Evolutionary conservation across 2,329 filamentous ascomycete species (phyloP), one percentile per base, ranked within the genome.

Genomic region (Dryadomyces sulphureus): DNA sequence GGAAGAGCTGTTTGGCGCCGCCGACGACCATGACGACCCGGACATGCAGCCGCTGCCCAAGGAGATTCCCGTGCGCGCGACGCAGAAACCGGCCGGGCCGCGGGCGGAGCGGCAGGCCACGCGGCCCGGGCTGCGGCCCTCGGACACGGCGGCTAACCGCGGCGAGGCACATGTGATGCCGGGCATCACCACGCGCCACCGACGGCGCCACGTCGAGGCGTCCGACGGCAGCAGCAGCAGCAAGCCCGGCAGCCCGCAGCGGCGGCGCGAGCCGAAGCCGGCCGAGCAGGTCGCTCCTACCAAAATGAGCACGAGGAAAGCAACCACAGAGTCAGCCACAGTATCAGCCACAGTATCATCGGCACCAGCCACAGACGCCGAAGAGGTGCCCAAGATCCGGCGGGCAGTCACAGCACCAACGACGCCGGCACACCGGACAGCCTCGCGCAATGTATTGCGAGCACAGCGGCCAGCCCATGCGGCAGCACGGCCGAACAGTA

Each of bases 91-190:
- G 36, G 36, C 4, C 36, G 11, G 8, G 19, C 20, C 19, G 20
- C 34, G 2, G 12, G 25, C 25, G 25, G 12, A 30, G 12, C 7
- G 25, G 12, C 19, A n/a, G 35, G 35, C 36, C 36, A 38, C 32
- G 14, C 32, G 32, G 16, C 6, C 36, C 6, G 36, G 47, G 1
- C 61, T 80, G 0, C 68, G 68, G 42, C 69, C 73, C 48, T 72
- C 68, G 2, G 61, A 62, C 11, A 65, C 70, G 1, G 70, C 71
- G 0, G 73, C 69, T 3, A 77, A 77, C 52, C 57, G 60, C 12
- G 57, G 60, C 12, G 53, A 50, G 2, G 46, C 45, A 51, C 27
- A 32, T 8, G 27, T 4, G 27, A 8, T 5, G 16, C 14, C 5
- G 14, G 22, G 38, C 20, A 25, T 19, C 7, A n/a, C n/a, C 17